Percentiles rank a stretch among this genome's conserved stretches.
Conservation (phyloP, 768 basidiomycete species). For the Macrolepiota albuminosa region DNA sequence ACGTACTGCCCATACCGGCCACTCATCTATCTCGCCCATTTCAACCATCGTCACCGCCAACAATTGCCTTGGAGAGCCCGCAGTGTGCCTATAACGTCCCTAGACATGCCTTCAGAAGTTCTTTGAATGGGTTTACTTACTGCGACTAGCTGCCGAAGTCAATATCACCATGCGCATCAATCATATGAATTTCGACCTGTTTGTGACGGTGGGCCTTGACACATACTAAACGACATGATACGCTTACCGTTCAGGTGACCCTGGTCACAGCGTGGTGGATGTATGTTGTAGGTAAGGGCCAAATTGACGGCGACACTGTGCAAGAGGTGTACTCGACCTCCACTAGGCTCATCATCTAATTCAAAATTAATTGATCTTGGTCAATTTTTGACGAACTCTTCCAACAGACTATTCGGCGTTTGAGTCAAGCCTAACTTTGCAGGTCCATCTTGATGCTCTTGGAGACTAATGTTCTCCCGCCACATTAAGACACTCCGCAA, state of each 20-base stretch:
- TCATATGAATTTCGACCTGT: neutral
- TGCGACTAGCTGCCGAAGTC: neutral
- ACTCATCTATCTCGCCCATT: constrained; percentile 9
- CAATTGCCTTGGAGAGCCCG: constrained; percentile 44
- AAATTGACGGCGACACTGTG: neutral
- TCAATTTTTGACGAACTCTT: neutral
- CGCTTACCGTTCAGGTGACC: neutral
- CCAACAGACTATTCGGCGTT: neutral
- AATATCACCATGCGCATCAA: neutral
- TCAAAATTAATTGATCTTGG: neutral
- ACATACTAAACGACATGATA: neutral
- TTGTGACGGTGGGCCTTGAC: neutral
- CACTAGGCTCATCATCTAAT: neutral
- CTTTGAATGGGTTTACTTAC: constrained; percentile 9
- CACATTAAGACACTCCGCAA: neutral
- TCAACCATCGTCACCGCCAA: constrained; percentile 27
- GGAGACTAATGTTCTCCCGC: neutral
- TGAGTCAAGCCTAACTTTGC: neutral
- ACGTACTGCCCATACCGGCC: neutral
- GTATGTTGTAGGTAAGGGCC: neutral
- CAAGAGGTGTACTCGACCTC: neutral
- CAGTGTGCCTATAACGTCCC: constrained; percentile 18
- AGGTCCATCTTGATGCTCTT: neutral
- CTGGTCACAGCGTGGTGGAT: neutral
- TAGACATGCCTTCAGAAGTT: constrained; percentile 4